A percentile compares a stretch with the other conserved stretches of the same genome.
Conservation (phyloP, 106 monocot species). For the Dendrobium huoshanense region DNA sequence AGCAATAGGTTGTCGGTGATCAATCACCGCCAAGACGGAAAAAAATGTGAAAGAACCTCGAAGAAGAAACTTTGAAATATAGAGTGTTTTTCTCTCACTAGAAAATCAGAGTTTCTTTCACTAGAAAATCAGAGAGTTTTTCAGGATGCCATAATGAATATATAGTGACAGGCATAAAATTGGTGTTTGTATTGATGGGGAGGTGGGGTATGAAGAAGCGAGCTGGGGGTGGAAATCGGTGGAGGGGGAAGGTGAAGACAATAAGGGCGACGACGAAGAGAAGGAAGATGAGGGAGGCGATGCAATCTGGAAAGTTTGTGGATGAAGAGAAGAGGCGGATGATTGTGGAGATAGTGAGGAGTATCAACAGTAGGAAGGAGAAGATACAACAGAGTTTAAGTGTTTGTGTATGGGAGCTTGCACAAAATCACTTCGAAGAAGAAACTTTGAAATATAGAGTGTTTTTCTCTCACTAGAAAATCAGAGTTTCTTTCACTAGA, state of each 20-base stretch:
- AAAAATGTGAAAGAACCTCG: no score
- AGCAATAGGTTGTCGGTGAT: no score
- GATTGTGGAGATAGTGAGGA: conserved; percentile 18
- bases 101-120: no score
- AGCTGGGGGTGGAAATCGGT: conserved; percentile 35
- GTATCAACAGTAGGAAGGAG: conserved; percentile 20
- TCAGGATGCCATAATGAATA: no score
- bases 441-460: no score
- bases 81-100: no score
- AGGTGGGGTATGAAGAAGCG: neutral
- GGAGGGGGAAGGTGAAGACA: conserved; percentile 27
- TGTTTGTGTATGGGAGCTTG: conserved; percentile 28
- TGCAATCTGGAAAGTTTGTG: conserved; percentile 35
- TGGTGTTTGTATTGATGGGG: neutral
- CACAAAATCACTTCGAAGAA: conserved; percentile 33
- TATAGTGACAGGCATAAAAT: no score
- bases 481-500: no score
- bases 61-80: no score
- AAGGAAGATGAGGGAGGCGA: conserved; percentile 30
- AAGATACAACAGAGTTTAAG: conserved; percentile 56
- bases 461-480: no score
- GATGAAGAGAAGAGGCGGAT: conserved; percentile 32
- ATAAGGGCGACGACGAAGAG: conserved; percentile 36
- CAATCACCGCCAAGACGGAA: no score
- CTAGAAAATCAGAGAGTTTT: no score